These are phyloP conservation scores for Neonectria ditissima DNA, from an alignment of 2,329 filamentous ascomycete species.

Conservation along the genomic window DNA sequence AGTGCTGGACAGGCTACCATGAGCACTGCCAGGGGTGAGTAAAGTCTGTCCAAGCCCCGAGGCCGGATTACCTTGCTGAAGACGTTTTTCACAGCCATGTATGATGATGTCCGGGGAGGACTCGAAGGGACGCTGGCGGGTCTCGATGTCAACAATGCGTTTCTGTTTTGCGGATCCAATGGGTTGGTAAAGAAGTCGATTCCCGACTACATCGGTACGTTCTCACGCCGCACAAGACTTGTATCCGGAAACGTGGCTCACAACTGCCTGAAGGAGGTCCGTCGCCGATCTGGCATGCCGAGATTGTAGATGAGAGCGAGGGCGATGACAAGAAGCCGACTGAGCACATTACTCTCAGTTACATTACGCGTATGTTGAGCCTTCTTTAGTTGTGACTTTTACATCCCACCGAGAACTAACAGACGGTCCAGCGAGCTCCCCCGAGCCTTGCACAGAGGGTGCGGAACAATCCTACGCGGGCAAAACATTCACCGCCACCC, in stretches of 20 bases:
- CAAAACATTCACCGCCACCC: conserved; percentile 10
- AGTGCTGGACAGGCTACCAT: background rate
- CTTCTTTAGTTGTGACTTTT: too few species aligned
- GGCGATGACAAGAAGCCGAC: too few species aligned
- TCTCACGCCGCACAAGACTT: too few species aligned
- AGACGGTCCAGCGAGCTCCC: background rate
- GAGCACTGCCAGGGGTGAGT: conserved; percentile 8
- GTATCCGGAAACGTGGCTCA: too few species aligned
- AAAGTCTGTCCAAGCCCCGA: background rate
- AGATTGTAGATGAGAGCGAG: too few species aligned
- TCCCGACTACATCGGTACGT: too few species aligned
- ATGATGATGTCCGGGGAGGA: conserved; percentile 2
- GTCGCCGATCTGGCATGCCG: too few species aligned
- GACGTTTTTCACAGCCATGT: conserved; percentile 4
- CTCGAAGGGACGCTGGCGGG: conserved; percentile 6
- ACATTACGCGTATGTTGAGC: too few species aligned
- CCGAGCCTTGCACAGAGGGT: conserved; percentile 3
- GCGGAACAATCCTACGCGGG: background rate
- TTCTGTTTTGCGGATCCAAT: background rate
- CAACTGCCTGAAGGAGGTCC: too few species aligned
- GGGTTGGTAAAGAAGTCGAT: too few species aligned
- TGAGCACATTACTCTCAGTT: too few species aligned
- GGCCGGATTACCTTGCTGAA: conserved; percentile 5
- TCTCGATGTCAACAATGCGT: conserved; percentile 6
- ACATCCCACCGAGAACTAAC: conserved; percentile 1